These are phyloP conservation scores for Penicillium italicum DNA, from an alignment of 2,329 filamentous ascomycete species.

Conservation along the genomic window DNA sequence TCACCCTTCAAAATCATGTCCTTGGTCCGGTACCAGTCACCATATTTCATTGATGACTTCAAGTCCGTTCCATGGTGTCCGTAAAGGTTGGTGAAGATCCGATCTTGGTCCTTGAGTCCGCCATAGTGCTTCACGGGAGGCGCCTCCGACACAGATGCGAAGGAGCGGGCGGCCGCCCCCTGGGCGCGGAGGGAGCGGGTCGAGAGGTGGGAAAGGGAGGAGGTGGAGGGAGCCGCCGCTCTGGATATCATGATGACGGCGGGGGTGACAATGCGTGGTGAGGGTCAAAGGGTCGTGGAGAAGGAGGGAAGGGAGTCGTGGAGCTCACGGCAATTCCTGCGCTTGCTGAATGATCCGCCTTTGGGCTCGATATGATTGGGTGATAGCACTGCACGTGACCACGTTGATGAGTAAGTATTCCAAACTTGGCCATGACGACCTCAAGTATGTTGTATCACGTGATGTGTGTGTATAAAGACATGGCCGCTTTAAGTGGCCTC, in stretches of 20 bases:
- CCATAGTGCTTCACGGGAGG: conserved; percentile 66
- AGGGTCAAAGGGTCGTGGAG: conserved; percentile 25
- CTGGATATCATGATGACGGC: conserved; percentile 44
- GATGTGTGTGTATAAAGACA: background rate
- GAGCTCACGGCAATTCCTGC: conserved; percentile 38
- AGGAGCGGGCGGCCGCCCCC: conserved; percentile 54
- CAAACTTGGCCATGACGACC: conserved; percentile 12
- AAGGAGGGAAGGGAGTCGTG: conserved; percentile 24
- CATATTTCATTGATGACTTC: conserved; percentile 94
- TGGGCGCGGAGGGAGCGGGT: conserved; percentile 42
- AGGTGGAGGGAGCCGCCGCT: conserved; percentile 44
- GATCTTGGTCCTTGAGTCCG: conserved; percentile 90
- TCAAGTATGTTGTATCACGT: background rate
- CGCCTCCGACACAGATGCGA: conserved; percentile 75
- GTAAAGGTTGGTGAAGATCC: conserved; percentile 99
- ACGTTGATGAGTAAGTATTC: conserved; percentile 17
- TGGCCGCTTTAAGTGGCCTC: background rate
- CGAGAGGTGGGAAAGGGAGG: conserved; percentile 40
- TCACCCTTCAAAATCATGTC: conserved; percentile 96
- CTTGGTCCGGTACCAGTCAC: conserved; percentile 99
- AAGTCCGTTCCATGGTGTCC: conserved; percentile 86
- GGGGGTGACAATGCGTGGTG: conserved; percentile 32
- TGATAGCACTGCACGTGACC: conserved; percentile 26
- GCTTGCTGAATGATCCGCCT: conserved; percentile 41
- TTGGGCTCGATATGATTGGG: conserved; percentile 39